Base-by-base conservation (phyloP, 345 rosid genomes). In the Passiflora organensis region DNA sequence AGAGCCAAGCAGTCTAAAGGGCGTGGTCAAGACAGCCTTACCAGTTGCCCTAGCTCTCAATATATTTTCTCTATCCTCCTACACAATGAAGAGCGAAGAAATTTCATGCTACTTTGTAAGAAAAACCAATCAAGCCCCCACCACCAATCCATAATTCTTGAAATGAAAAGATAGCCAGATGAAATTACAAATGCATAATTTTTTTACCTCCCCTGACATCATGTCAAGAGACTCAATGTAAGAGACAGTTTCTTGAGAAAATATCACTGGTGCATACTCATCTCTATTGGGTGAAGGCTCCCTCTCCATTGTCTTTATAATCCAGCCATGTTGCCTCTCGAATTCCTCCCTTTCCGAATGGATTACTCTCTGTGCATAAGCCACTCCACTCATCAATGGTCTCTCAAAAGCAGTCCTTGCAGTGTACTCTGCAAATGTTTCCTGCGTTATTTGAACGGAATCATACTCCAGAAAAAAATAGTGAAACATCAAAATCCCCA, bases 161-260 rank as follows among this genome's bases (percentile, higher is more conserved):
- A n/a, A 28, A 53, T 11, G 8, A 28, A 8, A 51, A 58, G 49
- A 46, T 12, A 32, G 41, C 32, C 22, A 42, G 20, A 39, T 10
- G 28, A 56, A 51, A 45, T 22, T n/a, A 46, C 14, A 28, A 53
- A 55, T 6, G 52, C 39, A 50, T 8, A 41, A 44, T 43, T 68
- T n/a, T n/a, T n/a, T n/a, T 77, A 91, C 98, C 95, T 86, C 91
- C 63, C 99, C 99, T 2, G 99, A 93, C 99, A 93, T 93, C 99
- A 93, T 93, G 60, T 93, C 99, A 20, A 93, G 80, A 10, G 99
- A 93, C 67, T 84, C 87, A 38, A 93, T 80, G 67, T 93, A 82
- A 59, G 96, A 89, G 32, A 93, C 75, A 16, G 96, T 86, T 62
- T 89, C 94, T 72, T 93, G 99, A 61, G 91, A 86, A 65, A 86